Evolutionary conservation across 495 filamentous ascomycete genomes (phyloP).

Genomic region (Bacidia rubella): DNA sequence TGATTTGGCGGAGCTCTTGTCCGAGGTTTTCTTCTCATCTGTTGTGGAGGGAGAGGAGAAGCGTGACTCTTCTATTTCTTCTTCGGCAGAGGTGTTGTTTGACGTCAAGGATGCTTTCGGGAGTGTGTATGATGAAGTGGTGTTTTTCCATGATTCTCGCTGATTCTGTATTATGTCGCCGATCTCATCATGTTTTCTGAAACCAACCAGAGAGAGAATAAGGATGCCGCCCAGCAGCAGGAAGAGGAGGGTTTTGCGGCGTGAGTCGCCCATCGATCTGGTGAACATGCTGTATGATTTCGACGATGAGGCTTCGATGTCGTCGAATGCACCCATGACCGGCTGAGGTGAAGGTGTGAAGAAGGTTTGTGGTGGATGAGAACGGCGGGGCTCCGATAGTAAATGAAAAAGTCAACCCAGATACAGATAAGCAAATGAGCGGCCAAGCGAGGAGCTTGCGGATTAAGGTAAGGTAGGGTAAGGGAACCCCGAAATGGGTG

Average conservation of each 20-base stretch:
- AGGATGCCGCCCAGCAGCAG: conserved; percentile 6
- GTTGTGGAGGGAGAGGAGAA: background rate
- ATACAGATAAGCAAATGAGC: no score
- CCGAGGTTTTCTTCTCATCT: background rate
- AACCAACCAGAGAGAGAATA: conserved; percentile 8
- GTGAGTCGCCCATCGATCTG: conserved; percentile 8
- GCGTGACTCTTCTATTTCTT: background rate
- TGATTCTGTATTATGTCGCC: conserved; percentile 3
- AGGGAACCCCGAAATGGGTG: no score
- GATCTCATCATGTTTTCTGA: conserved; percentile 10
- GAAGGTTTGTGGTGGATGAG: background rate
- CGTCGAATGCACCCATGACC: conserved; percentile 9
- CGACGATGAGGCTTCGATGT: conserved; percentile 7
- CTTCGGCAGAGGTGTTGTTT: background rate
- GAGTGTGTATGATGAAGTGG: background rate
- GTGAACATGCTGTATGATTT: conserved; percentile 4
- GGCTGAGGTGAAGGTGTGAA: background rate
- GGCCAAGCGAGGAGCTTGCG: no score
- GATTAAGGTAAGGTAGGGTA: no score
- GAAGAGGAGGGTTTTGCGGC: conserved; percentile 10
- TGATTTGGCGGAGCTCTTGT: background rate
- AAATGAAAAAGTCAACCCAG: no score
- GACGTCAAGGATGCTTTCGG: background rate
- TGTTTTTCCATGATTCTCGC: background rate
- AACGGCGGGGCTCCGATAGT: no score